Base-by-base conservation (phyloP, 1,139 yeast genomes). In the Nakaseomyces delphensis region DNA sequence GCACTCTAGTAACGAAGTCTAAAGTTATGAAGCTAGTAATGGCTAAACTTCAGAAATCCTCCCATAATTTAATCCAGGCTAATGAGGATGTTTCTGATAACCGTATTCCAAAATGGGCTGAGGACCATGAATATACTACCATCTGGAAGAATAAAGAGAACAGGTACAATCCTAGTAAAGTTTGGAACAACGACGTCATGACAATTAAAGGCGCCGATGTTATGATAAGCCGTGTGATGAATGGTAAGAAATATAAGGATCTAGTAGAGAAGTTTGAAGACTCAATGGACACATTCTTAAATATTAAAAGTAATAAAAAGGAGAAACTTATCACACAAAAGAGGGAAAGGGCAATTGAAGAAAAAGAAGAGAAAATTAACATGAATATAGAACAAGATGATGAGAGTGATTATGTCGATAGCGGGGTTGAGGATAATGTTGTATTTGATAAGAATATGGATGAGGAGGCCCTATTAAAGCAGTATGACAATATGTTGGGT, bases 271-370 rank as follows among this genome's bases (percentile, higher is more conserved):
- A 70, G 16, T 69, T 77, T 39, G 83, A 78, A 42, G 67, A 73
- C 65, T 73, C 81, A 39, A 73, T 83, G 58, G 74, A 70, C 51
- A 60, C 75, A 42, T 75, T 82, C 2, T 63, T 81, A 50, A 87
- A 86, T 40, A 70, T 72, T 38, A 69, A 66, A 44, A 66, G 64
- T 33, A 76, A 70, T 42, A 67, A 65, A 44, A 66, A 60, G 30
- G 29, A 42, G 8, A 47, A 19, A 13, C 18, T 21, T 13, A 19
- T 8, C 14, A 15, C 21, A 20, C 40, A 38, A 20, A 18, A 37
- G 20, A 33, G 4, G 41, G 38, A 27, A 21, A 39, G 40, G 1
- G 35, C 36, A 6, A 21, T 16, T n/a, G 13, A 28, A 4, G 36
- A 40, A 6, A 60, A 44, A 13, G 56, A 44, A 10, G 59, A 53